Evolutionary conservation across 306 rosid species (phyloP).

Genomic region (Cicer yamashitae): DNA sequence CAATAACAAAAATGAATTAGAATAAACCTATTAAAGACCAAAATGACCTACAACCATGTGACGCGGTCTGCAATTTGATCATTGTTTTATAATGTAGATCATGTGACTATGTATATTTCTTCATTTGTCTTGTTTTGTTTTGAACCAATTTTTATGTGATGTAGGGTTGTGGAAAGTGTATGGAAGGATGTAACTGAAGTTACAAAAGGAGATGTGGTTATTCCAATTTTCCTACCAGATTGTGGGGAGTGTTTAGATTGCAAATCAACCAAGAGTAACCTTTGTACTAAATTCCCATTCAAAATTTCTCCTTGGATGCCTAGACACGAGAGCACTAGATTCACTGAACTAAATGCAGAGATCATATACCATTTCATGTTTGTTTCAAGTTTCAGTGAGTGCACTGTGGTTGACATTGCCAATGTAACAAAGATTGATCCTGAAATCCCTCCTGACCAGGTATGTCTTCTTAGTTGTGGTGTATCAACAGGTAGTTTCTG

Average conservation of each 20-base stretch:
- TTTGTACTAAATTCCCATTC: conserved; percentile 69
- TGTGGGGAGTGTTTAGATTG: conserved; percentile 74
- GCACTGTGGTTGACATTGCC: conserved; percentile 74
- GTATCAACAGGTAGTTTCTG: conserved; percentile 65
- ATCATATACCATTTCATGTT: conserved; percentile 65
- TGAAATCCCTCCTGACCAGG: conserved; percentile 62
- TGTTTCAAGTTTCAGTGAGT: conserved; percentile 81
- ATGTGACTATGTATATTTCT: conserved; percentile 23
- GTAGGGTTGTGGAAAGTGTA: conserved; percentile 82
- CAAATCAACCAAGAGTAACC: conserved; percentile 73
- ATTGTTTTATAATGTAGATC: background rate
- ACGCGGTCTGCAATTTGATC: background rate
- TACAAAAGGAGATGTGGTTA: conserved; percentile 65
- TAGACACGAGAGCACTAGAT: conserved; percentile 63
- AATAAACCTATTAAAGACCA: no score
- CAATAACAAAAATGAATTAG: no score
- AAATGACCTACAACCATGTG: no score
- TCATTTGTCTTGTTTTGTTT: background rate
- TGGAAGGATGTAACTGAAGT: conserved; percentile 74
- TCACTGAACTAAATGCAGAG: conserved; percentile 71
- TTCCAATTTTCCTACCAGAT: conserved; percentile 73
- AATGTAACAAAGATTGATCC: conserved; percentile 65
- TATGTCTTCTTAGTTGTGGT: conserved; percentile 83
- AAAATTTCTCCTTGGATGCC: conserved; percentile 70
- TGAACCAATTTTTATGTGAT: conserved; percentile 17